Evolutionary conservation across 192 early-diverging fungal genomes (phyloP).

Genomic region (Phycomyces blakesleeanus): DNA sequence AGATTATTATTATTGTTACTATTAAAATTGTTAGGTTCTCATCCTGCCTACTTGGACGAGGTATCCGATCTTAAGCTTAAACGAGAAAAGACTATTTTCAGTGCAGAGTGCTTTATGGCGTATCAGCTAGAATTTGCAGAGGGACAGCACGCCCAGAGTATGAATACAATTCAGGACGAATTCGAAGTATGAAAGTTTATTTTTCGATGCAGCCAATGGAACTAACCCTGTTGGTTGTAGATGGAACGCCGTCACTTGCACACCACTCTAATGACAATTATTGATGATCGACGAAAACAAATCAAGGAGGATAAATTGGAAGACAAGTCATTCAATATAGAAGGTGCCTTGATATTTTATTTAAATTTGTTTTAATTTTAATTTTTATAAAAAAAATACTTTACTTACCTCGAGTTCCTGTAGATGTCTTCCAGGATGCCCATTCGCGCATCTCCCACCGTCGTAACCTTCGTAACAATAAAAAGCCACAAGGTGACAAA

Average conservation of each 20-base stretch:
- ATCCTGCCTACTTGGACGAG: constrained; percentile 19
- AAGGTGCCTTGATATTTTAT: neutral
- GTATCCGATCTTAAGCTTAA: constrained; percentile 21
- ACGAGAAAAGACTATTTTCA: constrained; percentile 19
- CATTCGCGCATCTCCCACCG: constrained; percentile 6
- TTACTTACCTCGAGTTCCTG: neutral
- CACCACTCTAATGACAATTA: constrained; percentile 16
- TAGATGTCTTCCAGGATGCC: constrained; percentile 10
- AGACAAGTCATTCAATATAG: neutral
- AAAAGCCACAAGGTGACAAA: constrained; percentile 2
- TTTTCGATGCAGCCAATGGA: neutral
- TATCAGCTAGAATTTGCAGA: constrained; percentile 26
- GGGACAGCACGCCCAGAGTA: constrained; percentile 14
- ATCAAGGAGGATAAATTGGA: constrained; percentile 28
- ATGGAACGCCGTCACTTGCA: constrained; percentile 23
- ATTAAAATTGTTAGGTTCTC: constrained; percentile 16
- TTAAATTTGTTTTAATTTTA: neutral
- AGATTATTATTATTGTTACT: no score
- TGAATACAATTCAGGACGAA: constrained; percentile 22
- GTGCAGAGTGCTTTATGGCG: constrained; percentile 21
- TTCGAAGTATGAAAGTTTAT: constrained; percentile 16
- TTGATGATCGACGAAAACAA: constrained; percentile 30
- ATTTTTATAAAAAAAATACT: constrained; percentile 2
- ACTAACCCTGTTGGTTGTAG: constrained; percentile 3
- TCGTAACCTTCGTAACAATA: constrained; percentile 12